A percentile compares a stretch with the other conserved stretches of the same genome.
Conservation (phyloP, 75 land plant genomes). For the Selaginella moellendorffii region DNA sequence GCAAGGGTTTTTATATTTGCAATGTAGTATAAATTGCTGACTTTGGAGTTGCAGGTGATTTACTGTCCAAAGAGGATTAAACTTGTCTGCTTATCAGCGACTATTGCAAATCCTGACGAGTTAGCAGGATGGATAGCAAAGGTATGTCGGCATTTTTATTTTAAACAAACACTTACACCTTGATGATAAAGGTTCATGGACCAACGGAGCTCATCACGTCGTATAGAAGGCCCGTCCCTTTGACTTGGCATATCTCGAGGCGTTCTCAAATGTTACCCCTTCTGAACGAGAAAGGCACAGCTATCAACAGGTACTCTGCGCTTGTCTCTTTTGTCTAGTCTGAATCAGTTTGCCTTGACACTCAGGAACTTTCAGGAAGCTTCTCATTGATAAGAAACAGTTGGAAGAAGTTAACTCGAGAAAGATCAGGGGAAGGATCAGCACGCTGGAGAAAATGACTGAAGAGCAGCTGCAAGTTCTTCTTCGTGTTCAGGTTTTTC, state of each 20-base stretch:
- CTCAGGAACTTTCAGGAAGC: background rate
- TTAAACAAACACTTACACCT: slow-evolving; percentile 8
- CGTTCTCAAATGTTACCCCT: slow-evolving; percentile 59
- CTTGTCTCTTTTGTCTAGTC: background rate
- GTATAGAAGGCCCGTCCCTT: slow-evolving; percentile 74
- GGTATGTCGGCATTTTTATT: slow-evolving; percentile 25
- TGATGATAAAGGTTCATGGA: slow-evolving; percentile 71
- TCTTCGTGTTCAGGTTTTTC: background rate
- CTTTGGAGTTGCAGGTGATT: slow-evolving; percentile 42
- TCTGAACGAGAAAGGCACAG: slow-evolving; percentile 57
- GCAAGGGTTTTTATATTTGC: slow-evolving; percentile 25
- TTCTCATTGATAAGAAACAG: background rate
- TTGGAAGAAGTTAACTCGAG: background rate
- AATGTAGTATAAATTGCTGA: background rate
- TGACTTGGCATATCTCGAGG: slow-evolving; percentile 85
- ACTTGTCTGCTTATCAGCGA: slow-evolving; percentile 93
- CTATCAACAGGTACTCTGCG: slow-evolving; percentile 55
- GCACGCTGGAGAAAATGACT: background rate
- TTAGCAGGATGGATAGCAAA: slow-evolving; percentile 95
- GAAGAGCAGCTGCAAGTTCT: background rate
- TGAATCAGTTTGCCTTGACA: slow-evolving; percentile 41
- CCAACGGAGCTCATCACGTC: slow-evolving; percentile 87
- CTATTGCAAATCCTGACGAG: slow-evolving; percentile 96
- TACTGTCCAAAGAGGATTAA: slow-evolving; percentile 97
- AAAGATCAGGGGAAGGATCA: background rate